Conservation (phyloP, 495 filamentous ascomycete species). For the Daldinia vernicosa region DNA sequence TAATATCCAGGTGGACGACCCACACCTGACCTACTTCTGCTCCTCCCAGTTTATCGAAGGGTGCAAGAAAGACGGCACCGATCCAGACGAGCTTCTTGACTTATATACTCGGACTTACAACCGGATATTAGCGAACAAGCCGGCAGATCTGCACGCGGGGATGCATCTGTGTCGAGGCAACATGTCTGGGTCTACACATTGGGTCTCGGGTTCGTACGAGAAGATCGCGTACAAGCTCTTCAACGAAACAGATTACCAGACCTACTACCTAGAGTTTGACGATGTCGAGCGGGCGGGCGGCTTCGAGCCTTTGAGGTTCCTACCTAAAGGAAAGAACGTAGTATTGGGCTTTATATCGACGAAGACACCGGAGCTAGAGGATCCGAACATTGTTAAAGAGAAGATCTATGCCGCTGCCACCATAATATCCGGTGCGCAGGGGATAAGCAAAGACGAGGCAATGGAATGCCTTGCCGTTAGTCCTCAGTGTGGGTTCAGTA, state of each 20-base stretch:
- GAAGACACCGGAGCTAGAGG: slow-evolving; percentile 76
- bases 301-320: slow-evolving; percentile 78
- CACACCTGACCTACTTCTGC: slow-evolving; percentile 79
- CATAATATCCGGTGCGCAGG: slow-evolving; percentile 71
- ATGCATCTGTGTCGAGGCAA: slow-evolving; percentile 84
- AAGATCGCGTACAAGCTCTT: slow-evolving; percentile 81
- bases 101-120: slow-evolving; percentile 81
- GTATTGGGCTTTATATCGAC: slow-evolving; percentile 79
- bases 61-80: slow-evolving; percentile 64
- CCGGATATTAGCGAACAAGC: slow-evolving; percentile 69
- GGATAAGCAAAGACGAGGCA: slow-evolving; percentile 67
- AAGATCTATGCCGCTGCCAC: slow-evolving; percentile 71
- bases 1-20: slow-evolving; percentile 81
- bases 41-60: slow-evolving; percentile 75
- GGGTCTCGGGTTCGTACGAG: slow-evolving; percentile 82
- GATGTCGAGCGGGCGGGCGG: slow-evolving; percentile 78
- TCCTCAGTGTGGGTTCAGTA: slow-evolving; percentile 83
- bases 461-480: slow-evolving; percentile 73
- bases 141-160: slow-evolving; percentile 72
- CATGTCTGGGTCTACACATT: slow-evolving; percentile 77
- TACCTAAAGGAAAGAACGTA: slow-evolving; percentile 77
- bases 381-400: slow-evolving; percentile 73
- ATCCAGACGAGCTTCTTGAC: slow-evolving; percentile 71
- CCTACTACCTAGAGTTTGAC: slow-evolving; percentile 84
- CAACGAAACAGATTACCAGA: slow-evolving; percentile 75